Percentiles rank a stretch among this genome's conserved stretches.
Conservation (phyloP, 352 stramenopile genomes). For the Globisporangium abappressorium region DNA sequence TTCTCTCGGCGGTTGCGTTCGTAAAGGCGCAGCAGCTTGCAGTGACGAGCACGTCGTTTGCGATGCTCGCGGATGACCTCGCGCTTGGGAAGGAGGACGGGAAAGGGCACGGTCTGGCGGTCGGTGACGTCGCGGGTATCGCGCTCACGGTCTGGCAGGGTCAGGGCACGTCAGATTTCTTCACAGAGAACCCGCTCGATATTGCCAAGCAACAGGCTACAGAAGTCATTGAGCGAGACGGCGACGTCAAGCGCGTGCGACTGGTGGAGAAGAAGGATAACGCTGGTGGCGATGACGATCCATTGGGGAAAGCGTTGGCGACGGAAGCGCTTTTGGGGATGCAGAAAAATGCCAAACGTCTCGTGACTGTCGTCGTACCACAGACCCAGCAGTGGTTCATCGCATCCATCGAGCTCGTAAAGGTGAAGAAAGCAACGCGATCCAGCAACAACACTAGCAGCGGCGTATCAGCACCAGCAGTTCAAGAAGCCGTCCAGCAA, state of each 20-base stretch:
- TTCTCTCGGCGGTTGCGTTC: slow-evolving; percentile 50
- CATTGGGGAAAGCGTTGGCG: slow-evolving; percentile 35
- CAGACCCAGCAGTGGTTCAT: slow-evolving; percentile 58
- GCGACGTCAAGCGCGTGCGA: slow-evolving; percentile 49
- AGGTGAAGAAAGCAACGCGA: slow-evolving; percentile 65
- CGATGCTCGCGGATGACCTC: slow-evolving; percentile 48
- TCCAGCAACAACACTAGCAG: slow-evolving; percentile 11
- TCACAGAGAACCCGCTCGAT: slow-evolving; percentile 53
- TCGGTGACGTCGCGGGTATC: slow-evolving; percentile 54
- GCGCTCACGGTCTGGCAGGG: slow-evolving; percentile 53
- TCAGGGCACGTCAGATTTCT: slow-evolving; percentile 27
- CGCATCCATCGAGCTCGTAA: slow-evolving; percentile 65
- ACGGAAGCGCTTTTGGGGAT: slow-evolving; percentile 53
- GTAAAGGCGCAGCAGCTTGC: slow-evolving; percentile 56
- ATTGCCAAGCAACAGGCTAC: slow-evolving; percentile 27
- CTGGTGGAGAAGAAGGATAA: slow-evolving; percentile 23
- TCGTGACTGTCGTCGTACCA: slow-evolving; percentile 53
- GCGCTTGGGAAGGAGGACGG: slow-evolving; percentile 39
- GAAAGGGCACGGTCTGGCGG: slow-evolving; percentile 24
- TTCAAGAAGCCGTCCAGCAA: not conserved
- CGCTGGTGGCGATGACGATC: slow-evolving; percentile 15
- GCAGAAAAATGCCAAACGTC: slow-evolving; percentile 52
- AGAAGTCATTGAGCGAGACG: slow-evolving; percentile 23
- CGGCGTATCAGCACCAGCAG: not conserved
- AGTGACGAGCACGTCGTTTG: slow-evolving; percentile 5